Evolutionary conservation across 371 early-diverging fungal species (phyloP).

Genomic region (Coemansia sp.): DNA sequence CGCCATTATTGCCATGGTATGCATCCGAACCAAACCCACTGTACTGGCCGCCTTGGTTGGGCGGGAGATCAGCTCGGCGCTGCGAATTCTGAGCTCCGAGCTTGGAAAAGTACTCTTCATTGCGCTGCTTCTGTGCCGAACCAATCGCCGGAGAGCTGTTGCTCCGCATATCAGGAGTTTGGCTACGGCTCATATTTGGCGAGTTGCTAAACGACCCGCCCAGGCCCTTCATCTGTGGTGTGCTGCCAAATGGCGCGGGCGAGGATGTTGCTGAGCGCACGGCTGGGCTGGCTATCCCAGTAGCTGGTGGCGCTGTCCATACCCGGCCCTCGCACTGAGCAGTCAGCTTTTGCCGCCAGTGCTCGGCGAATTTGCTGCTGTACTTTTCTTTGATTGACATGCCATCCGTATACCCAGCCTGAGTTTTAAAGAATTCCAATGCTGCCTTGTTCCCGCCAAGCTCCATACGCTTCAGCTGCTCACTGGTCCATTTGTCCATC

Average conservation of each 20-base stretch:
- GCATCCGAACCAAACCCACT: constrained; percentile 75
- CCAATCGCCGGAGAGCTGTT: constrained; percentile 9
- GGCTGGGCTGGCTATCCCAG: constrained; percentile 18
- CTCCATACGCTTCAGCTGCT: constrained; percentile 92
- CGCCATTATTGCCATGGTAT: background rate
- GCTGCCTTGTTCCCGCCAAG: constrained; percentile 93
- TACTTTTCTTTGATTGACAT: constrained; percentile 86
- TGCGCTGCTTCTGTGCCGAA: constrained; percentile 57
- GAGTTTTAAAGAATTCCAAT: constrained; percentile 78
- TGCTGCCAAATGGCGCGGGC: constrained; percentile 15
- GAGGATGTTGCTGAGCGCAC: constrained; percentile 23
- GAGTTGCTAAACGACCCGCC: constrained; percentile 7
- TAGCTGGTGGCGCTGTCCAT: constrained; percentile 60
- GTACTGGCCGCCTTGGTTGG: constrained; percentile 91
- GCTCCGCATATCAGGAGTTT: constrained; percentile 19
- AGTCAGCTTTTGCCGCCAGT: constrained; percentile 85
- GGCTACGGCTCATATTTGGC: constrained; percentile 15
- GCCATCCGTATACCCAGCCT: constrained; percentile 74
- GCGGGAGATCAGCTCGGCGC: constrained; percentile 75
- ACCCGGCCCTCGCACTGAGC: constrained; percentile 74
- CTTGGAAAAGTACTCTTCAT: constrained; percentile 70
- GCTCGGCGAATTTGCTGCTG: constrained; percentile 78
- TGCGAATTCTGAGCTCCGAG: constrained; percentile 60
- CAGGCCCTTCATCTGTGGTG: constrained; percentile 17
- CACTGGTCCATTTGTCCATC: constrained; percentile 97